phyloP scores from a whole-genome alignment of 176 grass and related monocot genomes.

The Thinopyrum elongatum region DNA sequence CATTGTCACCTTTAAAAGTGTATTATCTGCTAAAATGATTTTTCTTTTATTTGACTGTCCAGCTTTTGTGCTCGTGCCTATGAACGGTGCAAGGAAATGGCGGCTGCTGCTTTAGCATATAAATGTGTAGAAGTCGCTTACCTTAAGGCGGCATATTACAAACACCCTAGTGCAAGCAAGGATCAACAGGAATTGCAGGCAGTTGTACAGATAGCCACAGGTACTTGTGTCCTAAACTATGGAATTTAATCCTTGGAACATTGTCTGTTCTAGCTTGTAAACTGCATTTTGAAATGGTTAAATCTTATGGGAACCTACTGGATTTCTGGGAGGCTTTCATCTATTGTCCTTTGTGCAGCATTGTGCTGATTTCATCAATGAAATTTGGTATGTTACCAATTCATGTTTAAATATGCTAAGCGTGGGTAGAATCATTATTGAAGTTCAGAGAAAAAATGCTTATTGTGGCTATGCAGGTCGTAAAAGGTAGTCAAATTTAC shows the following conservation, averaged over 20 bases:
- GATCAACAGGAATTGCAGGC: conserved; percentile 65
- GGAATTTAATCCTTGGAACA: conserved; percentile 2
- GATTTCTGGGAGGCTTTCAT: background rate
- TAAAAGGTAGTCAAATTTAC: background rate
- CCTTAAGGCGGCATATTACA: conserved; percentile 75
- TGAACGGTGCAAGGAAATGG: conserved; percentile 68
- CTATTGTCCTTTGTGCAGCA: conserved; percentile 6
- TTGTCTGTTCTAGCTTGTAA: background rate
- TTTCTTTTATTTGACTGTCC: conserved; percentile 21
- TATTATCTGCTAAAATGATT: conserved; percentile 24
- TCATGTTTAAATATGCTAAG: conserved; percentile 9
- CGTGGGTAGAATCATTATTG: background rate
- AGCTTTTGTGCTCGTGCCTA: conserved; percentile 84
- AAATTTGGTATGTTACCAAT: background rate
- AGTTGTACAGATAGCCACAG: conserved; percentile 51
- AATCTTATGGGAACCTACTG: background rate
- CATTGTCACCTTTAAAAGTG: background rate
- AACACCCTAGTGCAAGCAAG: conserved; percentile 60
- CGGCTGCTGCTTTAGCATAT: conserved; percentile 77
- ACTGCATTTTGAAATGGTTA: conserved; percentile 4
- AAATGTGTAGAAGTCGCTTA: conserved; percentile 95
- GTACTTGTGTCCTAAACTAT: conserved; percentile 40
- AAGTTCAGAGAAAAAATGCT: background rate
- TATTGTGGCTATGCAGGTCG: background rate
- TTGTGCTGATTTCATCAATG: background rate